phyloP scores from a whole-genome alignment of 768 basidiomycete species.

The Serendipita vermifera region DNA sequence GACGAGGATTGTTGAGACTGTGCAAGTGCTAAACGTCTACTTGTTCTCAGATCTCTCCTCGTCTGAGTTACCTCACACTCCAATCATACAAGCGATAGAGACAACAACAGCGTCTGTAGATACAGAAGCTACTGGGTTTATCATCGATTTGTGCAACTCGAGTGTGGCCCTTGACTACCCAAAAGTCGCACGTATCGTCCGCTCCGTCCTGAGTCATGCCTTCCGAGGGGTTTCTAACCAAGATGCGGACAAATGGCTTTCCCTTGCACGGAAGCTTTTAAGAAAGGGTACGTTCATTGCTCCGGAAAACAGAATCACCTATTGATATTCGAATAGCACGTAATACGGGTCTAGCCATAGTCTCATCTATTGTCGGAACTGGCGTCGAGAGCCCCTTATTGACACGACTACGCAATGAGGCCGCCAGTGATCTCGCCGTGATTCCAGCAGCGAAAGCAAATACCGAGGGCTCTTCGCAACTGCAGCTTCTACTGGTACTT shows the following conservation, averaged over 20 bases:
- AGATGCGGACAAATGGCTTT: constrained; percentile 70
- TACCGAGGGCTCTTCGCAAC: constrained; percentile 49
- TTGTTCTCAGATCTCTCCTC: neutral
- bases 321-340: constrained; percentile 38
- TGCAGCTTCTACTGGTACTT: constrained; percentile 55
- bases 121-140: too few relatives aligned
- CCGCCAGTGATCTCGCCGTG: constrained; percentile 67
- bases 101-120: constrained; percentile 22
- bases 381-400: constrained; percentile 59
- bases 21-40: neutral
- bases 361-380: constrained; percentile 44
- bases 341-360: constrained; percentile 51
- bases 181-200: constrained; percentile 47
- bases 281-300: constrained; percentile 37
- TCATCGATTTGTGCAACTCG: constrained; percentile 23
- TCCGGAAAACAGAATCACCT: neutral
- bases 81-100: neutral
- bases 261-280: constrained; percentile 51
- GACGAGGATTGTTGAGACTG: too few relatives aligned
- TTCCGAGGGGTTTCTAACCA: constrained; percentile 43
- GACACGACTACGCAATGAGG: constrained; percentile 76
- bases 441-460: constrained; percentile 51
- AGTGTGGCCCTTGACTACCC: constrained; percentile 32
- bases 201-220: constrained; percentile 44
- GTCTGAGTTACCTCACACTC: neutral